phyloP scores from a whole-genome alignment of 2,329 filamentous ascomycete species.

The Fusarium vanettenii region DNA sequence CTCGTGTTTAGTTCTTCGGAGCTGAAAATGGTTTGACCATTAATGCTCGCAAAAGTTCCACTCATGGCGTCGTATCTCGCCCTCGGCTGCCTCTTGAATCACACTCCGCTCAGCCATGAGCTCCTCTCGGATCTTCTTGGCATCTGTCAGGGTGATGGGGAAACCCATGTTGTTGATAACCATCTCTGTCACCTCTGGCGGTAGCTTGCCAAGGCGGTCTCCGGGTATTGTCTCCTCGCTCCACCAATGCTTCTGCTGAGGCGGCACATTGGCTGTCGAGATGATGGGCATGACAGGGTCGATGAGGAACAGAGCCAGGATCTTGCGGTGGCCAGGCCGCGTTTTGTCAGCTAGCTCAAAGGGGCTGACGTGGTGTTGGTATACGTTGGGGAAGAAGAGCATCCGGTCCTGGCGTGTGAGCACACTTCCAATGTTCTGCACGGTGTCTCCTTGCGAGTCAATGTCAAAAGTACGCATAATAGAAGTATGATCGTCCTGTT shows the following conservation, averaged over 20 bases:
- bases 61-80: neutral
- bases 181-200: slow-evolving; percentile 27
- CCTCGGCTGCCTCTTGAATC: neutral
- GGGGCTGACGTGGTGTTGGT: slow-evolving; percentile 63
- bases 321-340: slow-evolving; percentile 67
- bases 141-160: slow-evolving; percentile 25
- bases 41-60: slow-evolving; percentile 37
- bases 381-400: slow-evolving; percentile 66
- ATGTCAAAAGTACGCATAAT: slow-evolving; percentile 53
- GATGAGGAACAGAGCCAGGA: slow-evolving; percentile 70
- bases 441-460: slow-evolving; percentile 9
- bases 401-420: slow-evolving; percentile 59
- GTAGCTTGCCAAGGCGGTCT: slow-evolving; percentile 14
- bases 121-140: slow-evolving; percentile 23
- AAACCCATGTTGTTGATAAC: slow-evolving; percentile 29
- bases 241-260: slow-evolving; percentile 57
- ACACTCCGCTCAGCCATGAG: slow-evolving; percentile 27
- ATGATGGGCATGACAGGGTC: slow-evolving; percentile 63
- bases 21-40: neutral
- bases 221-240: neutral
- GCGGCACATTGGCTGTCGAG: slow-evolving; percentile 58
- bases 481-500: slow-evolving; percentile 49
- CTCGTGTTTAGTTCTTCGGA: neutral
- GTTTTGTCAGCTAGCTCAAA: slow-evolving; percentile 65
- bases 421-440: slow-evolving; percentile 59